Conservation (phyloP, 441 rosid species). For the Rhodomyrtus psidioides region DNA sequence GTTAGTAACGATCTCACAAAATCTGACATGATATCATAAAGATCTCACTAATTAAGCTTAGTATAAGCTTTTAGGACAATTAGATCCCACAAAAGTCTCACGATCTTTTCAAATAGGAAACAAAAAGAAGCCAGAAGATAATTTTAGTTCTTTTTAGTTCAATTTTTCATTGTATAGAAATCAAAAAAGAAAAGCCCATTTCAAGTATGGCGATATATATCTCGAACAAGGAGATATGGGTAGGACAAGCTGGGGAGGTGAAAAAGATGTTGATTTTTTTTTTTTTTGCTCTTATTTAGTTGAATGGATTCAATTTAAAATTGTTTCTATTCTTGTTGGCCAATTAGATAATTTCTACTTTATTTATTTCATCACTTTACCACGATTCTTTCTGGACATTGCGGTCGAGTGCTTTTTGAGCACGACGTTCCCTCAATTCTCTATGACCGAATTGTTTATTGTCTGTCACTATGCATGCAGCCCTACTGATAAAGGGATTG, state of each 20-base stretch:
- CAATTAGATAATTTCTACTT: not conserved
- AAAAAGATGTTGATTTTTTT: not conserved
- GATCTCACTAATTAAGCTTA: too few relatives aligned
- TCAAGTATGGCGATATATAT: not conserved
- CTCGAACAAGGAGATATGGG: not conserved
- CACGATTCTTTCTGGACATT: not conserved
- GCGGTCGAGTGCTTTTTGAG: not conserved
- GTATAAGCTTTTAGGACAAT: too few relatives aligned
- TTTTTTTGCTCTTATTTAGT: not conserved
- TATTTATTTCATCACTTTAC: not conserved
- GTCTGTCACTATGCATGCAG: too few relatives aligned
- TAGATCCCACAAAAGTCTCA: too few relatives aligned
- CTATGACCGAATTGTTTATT: too few relatives aligned
- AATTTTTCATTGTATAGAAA: too few relatives aligned
- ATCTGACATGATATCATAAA: too few relatives aligned
- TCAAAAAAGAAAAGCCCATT: not conserved
- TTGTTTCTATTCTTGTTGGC: not conserved
- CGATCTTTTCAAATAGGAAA: too few relatives aligned
- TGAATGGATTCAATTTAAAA: not conserved
- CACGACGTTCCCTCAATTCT: not conserved
- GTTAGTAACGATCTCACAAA: too few relatives aligned
- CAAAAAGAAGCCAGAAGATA: not conserved
- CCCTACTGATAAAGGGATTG: too few relatives aligned
- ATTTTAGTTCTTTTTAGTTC: not conserved
- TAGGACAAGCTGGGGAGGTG: not conserved